A percentile compares a stretch with the other conserved stretches of the same genome.
phyloP scores from a whole-genome alignment of 345 rosid species.

The Bruguiera sexangula region DNA sequence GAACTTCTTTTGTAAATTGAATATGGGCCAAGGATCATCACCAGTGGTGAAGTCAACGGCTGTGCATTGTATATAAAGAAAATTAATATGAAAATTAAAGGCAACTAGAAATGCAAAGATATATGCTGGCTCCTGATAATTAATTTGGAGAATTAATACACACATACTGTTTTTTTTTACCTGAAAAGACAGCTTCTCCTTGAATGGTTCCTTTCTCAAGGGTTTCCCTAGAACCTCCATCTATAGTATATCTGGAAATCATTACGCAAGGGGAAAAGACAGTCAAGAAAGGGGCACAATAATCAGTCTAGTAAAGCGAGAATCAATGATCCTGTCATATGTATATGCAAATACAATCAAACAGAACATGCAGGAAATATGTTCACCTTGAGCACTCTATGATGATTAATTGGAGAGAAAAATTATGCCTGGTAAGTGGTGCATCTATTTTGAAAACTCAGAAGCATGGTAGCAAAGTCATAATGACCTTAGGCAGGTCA shows the following conservation, averaged over 20 bases:
- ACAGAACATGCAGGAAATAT: no score
- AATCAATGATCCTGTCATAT: no score
- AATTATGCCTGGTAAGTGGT: no score
- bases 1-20: slow-evolving; percentile 75
- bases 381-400: no score
- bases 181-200: slow-evolving; percentile 67
- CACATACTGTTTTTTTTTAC: slow-evolving; percentile 25
- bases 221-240: slow-evolving; percentile 72
- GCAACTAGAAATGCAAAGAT: background rate
- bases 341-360: no score
- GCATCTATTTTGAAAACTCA: background rate
- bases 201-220: slow-evolving; percentile 76
- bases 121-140: background rate
- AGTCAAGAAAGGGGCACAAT: background rate
- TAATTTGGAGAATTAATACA: background rate
- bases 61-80: slow-evolving; percentile 25
- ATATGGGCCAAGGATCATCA: slow-evolving; percentile 79
- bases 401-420: no score
- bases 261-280: slow-evolving; percentile 1
- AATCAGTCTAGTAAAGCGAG: background rate
- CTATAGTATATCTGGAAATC: slow-evolving; percentile 76
- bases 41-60: slow-evolving; percentile 94
- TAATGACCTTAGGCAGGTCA: background rate
- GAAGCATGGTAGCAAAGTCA: background rate
- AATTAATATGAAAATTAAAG: no score